Evolutionary conservation across 768 basidiomycete species (phyloP), one percentile per base, ranked within the genome.

Genomic region (Tylopilus cervinicoccineus): DNA sequence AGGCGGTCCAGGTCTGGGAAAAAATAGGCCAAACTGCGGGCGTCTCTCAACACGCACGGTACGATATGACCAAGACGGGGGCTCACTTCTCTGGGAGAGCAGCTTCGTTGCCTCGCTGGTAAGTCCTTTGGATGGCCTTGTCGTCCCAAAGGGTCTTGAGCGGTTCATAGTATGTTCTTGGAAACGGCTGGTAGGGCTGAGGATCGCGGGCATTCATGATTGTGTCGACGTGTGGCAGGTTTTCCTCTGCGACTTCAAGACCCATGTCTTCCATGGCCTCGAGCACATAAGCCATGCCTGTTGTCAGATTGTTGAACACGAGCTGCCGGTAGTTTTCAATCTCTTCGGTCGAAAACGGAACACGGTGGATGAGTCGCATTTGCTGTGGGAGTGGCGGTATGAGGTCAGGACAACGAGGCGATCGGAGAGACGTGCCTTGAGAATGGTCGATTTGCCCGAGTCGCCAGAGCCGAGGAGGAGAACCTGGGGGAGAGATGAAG

Each of bases 351-450:
- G 84, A 79, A 70, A 96, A 99, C 0, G 89, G 86, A 1, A 91
- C 74, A 50, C 82, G 79, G 69, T 98, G 94, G 42, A 99, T 96
- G 32, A 96, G 74, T 32, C 93, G 84, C 94, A 97, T 98, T 86
- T 98, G 93, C 88, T 93, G 51, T 19, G 20, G 20, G 20, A 3
- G 37, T 39, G 31, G 23, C 16, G 6, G 8, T 22, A 38, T 56
- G 38, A 59, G 46, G 36, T n/a, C 20, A 27, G 11, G 34, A 8
- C 13, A 13, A 42, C 5, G 16, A 5, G 4, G 1, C 9, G 9
- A 31, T 20, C n/a, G n/a, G 36, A n/a, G 20, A 14, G 24, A 50
- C 41, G 28, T 64, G 86, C 86, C 76, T 93, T 93, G 66, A 93
- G 77, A 60, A 96, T 78, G 9, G 93, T 96, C 6, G 88, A 90